Evolutionary conservation across 306 rosid species (phyloP), one percentile per base, ranked within the genome.

Genomic region (Cucurbita moschata): DNA sequence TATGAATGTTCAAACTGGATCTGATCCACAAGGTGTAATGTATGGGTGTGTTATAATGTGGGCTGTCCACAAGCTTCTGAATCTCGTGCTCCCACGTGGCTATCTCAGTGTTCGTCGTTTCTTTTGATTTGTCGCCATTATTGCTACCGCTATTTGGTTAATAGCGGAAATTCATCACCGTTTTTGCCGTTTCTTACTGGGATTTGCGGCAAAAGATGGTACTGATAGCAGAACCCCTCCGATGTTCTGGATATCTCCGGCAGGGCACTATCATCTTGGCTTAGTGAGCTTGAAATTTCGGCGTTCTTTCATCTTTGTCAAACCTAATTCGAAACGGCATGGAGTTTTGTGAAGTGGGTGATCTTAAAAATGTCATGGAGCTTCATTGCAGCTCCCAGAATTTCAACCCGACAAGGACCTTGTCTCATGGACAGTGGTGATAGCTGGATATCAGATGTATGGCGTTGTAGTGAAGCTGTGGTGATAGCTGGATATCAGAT

Each of bases 381-480:
- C 53, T 49, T 49, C 53, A 13, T 49, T 49, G 53, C n/a, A 49
- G n/a, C 53, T 49, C n/a, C n/a, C n/a, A 13, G 13, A 49, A 12
- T 4, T 49, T 16, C 53, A 49, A 49, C 5, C 53, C 39, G 35
- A 43, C 19, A 87, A 89, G 77, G 91, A 89, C 77, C 83, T 87
- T 63, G 77, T 89, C 72, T 83, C 89, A 26, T 87, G 89, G 91
- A 89, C 96, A 44, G 88, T 89, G 66, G 85, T 87, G 81, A 79
- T 87, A 11, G 84, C 89, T 52, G 91, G 91, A 73, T 89, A 82
- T 79, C 89, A 91, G 70, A 89, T 89, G 96, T 91, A 89, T 66
- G 91, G 96, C 67, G 79, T 77, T 77, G 89, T 23, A 23, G 26
- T 23, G 26, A 23, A 87, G 96, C 96, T 15, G 88, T 89, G 61